Conservation (phyloP, 352 stramenopile genomes). For the Globisporangium abappressorium region DNA sequence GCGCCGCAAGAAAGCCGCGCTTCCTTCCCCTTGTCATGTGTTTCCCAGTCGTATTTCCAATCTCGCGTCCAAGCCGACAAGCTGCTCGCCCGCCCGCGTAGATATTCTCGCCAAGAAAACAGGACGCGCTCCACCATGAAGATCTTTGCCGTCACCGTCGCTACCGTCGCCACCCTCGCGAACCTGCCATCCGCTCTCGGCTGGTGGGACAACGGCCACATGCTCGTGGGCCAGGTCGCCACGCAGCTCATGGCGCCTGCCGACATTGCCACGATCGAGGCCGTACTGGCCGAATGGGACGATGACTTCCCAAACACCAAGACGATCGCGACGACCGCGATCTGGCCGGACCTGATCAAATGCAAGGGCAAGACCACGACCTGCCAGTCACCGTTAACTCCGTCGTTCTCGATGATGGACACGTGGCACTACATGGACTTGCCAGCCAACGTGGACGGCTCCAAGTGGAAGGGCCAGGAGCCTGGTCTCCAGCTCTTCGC, state of each 20-base stretch:
- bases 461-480: slow-evolving; percentile 35
- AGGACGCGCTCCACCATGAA: slow-evolving; percentile 27
- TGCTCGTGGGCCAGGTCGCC: slow-evolving; percentile 52
- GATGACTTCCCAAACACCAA: slow-evolving; percentile 59
- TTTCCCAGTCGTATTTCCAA: neutral
- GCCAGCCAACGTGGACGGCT: slow-evolving; percentile 49
- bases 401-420: slow-evolving; percentile 50
- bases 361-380: slow-evolving; percentile 36
- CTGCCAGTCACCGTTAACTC: slow-evolving; percentile 30
- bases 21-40: neutral
- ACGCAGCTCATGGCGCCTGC: slow-evolving; percentile 41
- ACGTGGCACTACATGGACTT: slow-evolving; percentile 75
- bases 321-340: slow-evolving; percentile 37
- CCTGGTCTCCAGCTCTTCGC: slow-evolving; percentile 48
- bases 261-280: slow-evolving; percentile 49
- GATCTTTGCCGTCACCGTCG: slow-evolving; percentile 21
- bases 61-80: slow-evolving; percentile 9
- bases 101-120: neutral
- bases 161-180: slow-evolving; percentile 10
- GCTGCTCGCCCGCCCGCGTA: neutral
- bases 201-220: slow-evolving; percentile 72
- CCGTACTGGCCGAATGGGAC: slow-evolving; percentile 41
- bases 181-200: slow-evolving; percentile 25
- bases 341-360: slow-evolving; percentile 66
- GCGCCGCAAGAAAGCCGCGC: too few species aligned